Evolutionary conservation across 2,329 filamentous ascomycete species (phyloP), one percentile per base, ranked within the genome.

Genomic region (Fusarium hainanense): DNA sequence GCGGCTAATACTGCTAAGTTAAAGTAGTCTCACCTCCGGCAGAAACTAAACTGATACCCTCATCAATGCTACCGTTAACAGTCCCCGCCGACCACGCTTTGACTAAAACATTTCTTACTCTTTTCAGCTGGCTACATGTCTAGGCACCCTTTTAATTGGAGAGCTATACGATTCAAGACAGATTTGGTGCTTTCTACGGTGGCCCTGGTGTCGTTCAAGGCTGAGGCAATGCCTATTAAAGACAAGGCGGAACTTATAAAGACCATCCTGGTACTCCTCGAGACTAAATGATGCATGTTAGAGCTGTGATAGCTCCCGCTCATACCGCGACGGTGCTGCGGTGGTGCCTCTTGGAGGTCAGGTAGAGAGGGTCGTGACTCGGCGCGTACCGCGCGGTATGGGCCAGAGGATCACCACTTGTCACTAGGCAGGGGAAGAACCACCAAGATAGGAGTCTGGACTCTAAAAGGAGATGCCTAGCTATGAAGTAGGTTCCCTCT

Each of bases 11-110:
- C 4, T 25, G 27, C 43, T 44, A 58, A 62, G 20, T 30, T 13
- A n/a, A 41, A 30, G 6, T 52, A 44, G 40, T 27, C 23, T n/a
- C 6, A 3, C 11, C 37, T 43, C 62, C 62, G 34, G 27, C 47
- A 21, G 20, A 28, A 49, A 37, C 63, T 66, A 66, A 61, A 18
- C 6, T 12, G 13, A n/a, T 20, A 50, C 44, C 40, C 18, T 43
- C 37, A 61, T 54, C 48, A 30, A 27, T 66, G 28, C 34, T 54
- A 66, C 63, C 54, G 54, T 60, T 54, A 48, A 66, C 48, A 66
- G 63, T 37, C 42, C 54, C 37, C 28, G 48, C 7, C 23, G 23
- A 18, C n/a, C 42, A n/a, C 42, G 42, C 40, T 44, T 52, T 44
- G 54, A 58, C 49, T 42, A 27, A 52, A 52, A 52, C 34, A 52